Base-by-base conservation (phyloP, 495 filamentous ascomycete genomes). In the Letharia columbiana region DNA sequence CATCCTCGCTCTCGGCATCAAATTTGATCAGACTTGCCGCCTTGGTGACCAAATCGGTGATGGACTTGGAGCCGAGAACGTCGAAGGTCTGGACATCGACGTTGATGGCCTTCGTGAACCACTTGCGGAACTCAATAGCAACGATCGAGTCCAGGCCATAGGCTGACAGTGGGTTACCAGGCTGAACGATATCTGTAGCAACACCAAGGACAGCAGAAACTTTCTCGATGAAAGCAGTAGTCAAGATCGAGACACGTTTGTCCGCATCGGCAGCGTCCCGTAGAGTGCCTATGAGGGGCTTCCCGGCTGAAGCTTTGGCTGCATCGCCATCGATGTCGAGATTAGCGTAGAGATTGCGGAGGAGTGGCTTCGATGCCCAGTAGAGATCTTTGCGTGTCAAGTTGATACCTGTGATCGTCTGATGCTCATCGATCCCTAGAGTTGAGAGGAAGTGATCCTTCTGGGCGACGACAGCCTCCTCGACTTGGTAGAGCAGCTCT, bases 141-240 rank as follows among this genome's bases (percentile, higher is more conserved):
- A 77, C 76, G 28, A 80, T 71, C 4, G 78, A 80, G 60, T 80
- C 78, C 33, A 80, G 69, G 17, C 76, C 76, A 56, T 75, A 77
- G 2, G 71, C 66, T 18, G 72, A 71, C 15, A 75, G 63, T 0
- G 76, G 70, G 58, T 72, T 74, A 17, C 68, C 44, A 23, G 68
- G 54, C 37, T 78, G 75, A 13, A 77, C 56, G 47, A 61, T 65
- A 33, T 68, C 66, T 41, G 66, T 52, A 4, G 70, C 33, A 49
- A 74, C 68, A 41, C 62, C 64, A 3, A 74, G 49, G 15, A 75
- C 69, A 23, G 57, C 63, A n/a, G 71, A 67, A 49, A 74, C 63
- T 61, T 71, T 73, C 42, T 71, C 69, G 13, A 75, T 66, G 65
- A 75, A 73, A 28, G 69, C 73, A 12, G 63, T 63, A 12, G 56